Conservation (phyloP, 2,329 filamentous ascomycete genomes). For the Cordyceps cateniannulata region DNA sequence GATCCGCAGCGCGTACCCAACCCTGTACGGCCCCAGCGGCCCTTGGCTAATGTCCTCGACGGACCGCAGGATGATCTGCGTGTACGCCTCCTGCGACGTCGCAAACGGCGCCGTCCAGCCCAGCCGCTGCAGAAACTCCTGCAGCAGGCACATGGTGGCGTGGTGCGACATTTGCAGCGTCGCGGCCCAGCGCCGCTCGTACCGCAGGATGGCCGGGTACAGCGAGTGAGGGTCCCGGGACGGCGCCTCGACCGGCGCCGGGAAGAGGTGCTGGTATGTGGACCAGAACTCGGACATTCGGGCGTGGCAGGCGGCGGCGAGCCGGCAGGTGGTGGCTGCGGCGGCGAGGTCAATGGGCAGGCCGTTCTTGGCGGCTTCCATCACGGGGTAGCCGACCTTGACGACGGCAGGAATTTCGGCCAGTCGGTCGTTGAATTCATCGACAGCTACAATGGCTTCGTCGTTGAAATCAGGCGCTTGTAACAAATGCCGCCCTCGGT, state of each 20-base stretch:
- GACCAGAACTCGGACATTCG: constrained; percentile 28
- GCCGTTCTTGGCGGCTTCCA: constrained; percentile 22
- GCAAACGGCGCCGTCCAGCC: constrained; percentile 21
- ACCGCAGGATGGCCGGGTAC: constrained; percentile 27
- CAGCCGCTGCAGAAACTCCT: constrained; percentile 31
- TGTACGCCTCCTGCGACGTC: constrained; percentile 21
- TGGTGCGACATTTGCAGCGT: constrained; percentile 31
- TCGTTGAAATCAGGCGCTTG: constrained; percentile 19
- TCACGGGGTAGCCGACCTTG: constrained; percentile 26
- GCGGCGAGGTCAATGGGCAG: constrained; percentile 23
- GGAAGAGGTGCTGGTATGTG: constrained; percentile 19
- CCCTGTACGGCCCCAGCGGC: constrained; percentile 32
- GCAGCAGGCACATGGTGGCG: constrained; percentile 33
- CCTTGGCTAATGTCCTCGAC: constrained; percentile 32
- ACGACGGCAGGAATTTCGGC: constrained; percentile 29
- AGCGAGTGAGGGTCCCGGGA: constrained; percentile 25
- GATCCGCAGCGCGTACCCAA: constrained; percentile 32
- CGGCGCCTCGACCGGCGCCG: constrained; percentile 22
- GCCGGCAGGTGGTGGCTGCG: constrained; percentile 23
- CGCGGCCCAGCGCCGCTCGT: constrained; percentile 25
- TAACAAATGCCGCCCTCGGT: constrained; percentile 21
- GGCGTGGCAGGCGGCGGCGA: constrained; percentile 23
- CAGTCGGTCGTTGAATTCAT: constrained; percentile 28
- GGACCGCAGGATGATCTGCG: constrained; percentile 29
- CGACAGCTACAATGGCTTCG: constrained; percentile 21